phyloP scores from a whole-genome alignment of 257 asterid species.

The Fraxinus americana region DNA sequence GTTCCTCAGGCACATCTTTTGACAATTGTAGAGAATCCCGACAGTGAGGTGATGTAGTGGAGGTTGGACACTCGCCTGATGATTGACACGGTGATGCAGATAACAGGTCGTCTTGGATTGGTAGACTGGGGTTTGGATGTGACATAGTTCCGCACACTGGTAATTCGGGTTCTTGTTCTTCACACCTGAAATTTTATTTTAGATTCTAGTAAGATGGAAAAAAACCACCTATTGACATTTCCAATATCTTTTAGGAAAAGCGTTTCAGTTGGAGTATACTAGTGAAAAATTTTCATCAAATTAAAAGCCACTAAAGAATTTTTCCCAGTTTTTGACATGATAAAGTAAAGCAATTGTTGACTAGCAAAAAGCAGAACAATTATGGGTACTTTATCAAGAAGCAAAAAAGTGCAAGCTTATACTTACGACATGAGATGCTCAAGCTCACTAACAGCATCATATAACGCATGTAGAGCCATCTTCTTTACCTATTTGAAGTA shows the following conservation, averaged over 20 bases:
- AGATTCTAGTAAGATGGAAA: background rate
- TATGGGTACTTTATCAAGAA: background rate
- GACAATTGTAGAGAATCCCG: background rate
- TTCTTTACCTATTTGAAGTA: slow-evolving; percentile 46
- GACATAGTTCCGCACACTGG: background rate
- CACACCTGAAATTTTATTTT: background rate
- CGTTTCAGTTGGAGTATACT: background rate
- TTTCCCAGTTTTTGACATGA: background rate
- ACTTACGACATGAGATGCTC: slow-evolving; percentile 22
- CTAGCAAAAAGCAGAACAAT: background rate
- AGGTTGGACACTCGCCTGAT: background rate
- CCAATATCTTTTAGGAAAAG: background rate
- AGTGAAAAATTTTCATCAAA: background rate
- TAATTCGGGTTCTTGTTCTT: background rate
- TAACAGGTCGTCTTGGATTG: background rate
- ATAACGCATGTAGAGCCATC: slow-evolving; percentile 53
- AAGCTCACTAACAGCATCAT: slow-evolving; percentile 27
- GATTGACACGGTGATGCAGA: background rate
- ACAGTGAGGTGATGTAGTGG: background rate
- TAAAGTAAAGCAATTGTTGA: background rate
- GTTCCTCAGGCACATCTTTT: background rate
- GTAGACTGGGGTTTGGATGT: background rate
- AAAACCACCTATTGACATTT: background rate
- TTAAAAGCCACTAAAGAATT: background rate
- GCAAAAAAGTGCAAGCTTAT: background rate